Percentiles rank a stretch among this genome's conserved stretches.
These are phyloP conservation scores for Colletotrichum zoysiae DNA, from an alignment of 2,329 filamentous ascomycete species.

Conservation along the genomic window DNA sequence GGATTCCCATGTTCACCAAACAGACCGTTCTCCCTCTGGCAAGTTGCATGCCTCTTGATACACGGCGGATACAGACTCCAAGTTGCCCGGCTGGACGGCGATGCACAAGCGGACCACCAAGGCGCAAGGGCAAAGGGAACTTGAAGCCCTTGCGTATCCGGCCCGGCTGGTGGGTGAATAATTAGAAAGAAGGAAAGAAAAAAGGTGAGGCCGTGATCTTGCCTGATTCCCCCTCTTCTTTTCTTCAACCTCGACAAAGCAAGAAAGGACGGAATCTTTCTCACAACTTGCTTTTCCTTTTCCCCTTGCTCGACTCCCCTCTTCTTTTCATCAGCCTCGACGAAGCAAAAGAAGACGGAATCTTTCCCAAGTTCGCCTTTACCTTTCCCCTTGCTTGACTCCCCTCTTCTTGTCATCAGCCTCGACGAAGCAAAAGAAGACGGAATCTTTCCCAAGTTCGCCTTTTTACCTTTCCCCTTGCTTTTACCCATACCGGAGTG, in stretches of 20 bases:
- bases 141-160: not conserved
- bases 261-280: not conserved
- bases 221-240: not conserved
- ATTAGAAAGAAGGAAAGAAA: too few species aligned
- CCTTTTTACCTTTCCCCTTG: not conserved
- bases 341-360: not conserved
- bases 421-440: not conserved
- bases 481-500: too few species aligned
- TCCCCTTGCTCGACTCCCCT: not conserved
- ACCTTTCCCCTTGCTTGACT: not conserved
- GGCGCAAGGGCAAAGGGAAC: not conserved
- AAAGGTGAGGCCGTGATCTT: not conserved
- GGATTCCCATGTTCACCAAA: not conserved
- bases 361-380: not conserved
- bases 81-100: not conserved
- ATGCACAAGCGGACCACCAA: not conserved
- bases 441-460: not conserved
- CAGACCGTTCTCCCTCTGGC: not conserved
- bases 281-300: not conserved
- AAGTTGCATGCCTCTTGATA: fast-evolving
- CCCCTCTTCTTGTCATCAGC: not conserved
- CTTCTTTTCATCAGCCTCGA: not conserved
- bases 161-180: not conserved
- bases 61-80: too few species aligned
- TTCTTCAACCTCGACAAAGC: not conserved